Percentiles rank a stretch among this genome's conserved stretches.
Evolutionary conservation across 2,329 filamentous ascomycete genomes (phyloP).

Genomic region (Phyllosticta capitalensis): DNA sequence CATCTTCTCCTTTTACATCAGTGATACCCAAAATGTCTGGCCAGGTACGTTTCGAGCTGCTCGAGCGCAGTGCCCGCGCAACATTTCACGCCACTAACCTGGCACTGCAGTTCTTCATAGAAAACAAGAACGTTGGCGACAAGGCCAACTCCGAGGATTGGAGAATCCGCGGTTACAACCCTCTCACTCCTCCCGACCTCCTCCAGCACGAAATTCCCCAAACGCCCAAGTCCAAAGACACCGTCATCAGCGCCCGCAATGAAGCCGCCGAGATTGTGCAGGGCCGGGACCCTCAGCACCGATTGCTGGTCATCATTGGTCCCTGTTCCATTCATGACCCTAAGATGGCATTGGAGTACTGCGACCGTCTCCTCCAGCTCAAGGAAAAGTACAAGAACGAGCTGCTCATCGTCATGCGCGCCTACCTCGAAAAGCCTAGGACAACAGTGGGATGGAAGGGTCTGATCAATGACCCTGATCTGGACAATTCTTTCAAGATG

Average conservation of each 20-base stretch:
- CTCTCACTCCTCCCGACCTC: conserved; percentile 82
- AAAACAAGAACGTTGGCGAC: conserved; percentile 42
- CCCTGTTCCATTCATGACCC: conserved; percentile 98
- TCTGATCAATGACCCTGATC: conserved; percentile 95
- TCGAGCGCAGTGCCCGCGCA: neutral
- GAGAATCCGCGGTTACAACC: conserved; percentile 73
- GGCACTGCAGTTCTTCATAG: conserved; percentile 37
- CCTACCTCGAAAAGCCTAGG: conserved; percentile 96
- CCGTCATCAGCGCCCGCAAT: conserved; percentile 50
- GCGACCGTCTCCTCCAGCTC: conserved; percentile 67
- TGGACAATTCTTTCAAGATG: conserved; percentile 97
- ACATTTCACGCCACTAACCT: neutral
- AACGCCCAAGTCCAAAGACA: conserved; percentile 39
- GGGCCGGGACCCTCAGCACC: conserved; percentile 45
- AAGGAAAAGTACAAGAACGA: conserved; percentile 85
- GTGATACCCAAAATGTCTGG: neutral
- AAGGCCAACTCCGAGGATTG: conserved; percentile 41
- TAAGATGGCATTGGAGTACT: conserved; percentile 82
- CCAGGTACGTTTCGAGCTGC: neutral
- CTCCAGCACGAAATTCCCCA: conserved; percentile 85
- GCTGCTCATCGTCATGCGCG: conserved; percentile 91
- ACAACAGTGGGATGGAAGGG: conserved; percentile 99
- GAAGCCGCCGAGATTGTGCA: conserved; percentile 54
- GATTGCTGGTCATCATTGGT: conserved; percentile 73
- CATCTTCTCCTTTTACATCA: neutral